phyloP scores from a whole-genome alignment of 768 basidiomycete species.

The Kwoniella newhampshirensis region DNA sequence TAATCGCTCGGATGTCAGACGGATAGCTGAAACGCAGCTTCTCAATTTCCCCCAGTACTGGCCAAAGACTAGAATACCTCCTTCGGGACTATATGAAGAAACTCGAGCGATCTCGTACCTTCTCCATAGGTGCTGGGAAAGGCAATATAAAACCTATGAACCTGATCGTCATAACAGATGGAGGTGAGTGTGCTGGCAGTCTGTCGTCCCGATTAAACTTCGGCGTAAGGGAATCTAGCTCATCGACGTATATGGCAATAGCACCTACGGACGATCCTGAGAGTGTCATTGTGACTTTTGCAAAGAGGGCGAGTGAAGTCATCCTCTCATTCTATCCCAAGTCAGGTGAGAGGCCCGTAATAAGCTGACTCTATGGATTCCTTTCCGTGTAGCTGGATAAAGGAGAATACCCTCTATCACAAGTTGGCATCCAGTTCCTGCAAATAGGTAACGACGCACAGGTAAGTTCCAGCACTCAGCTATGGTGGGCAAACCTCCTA shows the following conservation, averaged over 20 bases:
- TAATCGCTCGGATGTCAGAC: not conserved
- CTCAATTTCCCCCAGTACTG: conserved; percentile 13
- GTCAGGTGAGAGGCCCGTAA: not conserved
- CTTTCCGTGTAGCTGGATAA: conserved; percentile 54
- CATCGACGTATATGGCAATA: no score
- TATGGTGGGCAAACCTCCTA: no score
- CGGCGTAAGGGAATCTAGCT: no score
- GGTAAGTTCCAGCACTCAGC: conserved; percentile 22
- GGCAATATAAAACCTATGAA: conserved; percentile 45
- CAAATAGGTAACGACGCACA: conserved; percentile 61
- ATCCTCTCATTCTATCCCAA: not conserved
- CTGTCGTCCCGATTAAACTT: no score
- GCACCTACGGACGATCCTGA: conserved; percentile 56
- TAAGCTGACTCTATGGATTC: conserved; percentile 43
- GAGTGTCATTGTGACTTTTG: conserved; percentile 54
- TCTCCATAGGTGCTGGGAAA: conserved; percentile 4
- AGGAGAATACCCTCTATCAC: conserved; percentile 59
- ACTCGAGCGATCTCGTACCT: conserved; percentile 19
- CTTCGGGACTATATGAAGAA: conserved; percentile 40
- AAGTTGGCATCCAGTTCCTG: conserved; percentile 70
- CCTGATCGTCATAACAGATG: conserved; percentile 41
- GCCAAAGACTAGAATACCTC: conserved; percentile 35
- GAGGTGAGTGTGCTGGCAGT: conserved; percentile 26
- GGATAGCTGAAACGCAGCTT: not conserved
- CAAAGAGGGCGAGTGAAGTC: conserved; percentile 46